Percentiles rank a stretch among this genome's conserved stretches.
Evolutionary conservation across 495 filamentous ascomycete species (phyloP).

Genomic region (Pseudoneurospora amorphoporcata): DNA sequence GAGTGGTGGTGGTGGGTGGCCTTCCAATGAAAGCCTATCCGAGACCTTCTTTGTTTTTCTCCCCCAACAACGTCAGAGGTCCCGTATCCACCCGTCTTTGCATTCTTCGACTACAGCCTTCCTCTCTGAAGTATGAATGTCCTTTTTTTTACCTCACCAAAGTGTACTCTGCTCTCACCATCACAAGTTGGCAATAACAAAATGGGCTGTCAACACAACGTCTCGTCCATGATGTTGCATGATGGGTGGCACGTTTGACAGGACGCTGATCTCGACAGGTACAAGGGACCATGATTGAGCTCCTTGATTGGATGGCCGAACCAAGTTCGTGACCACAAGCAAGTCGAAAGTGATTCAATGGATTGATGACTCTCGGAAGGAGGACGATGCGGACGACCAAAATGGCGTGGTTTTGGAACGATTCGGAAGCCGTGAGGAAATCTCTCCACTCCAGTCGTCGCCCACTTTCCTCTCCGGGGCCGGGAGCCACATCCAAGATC

Average conservation of each 20-base stretch:
- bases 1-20: not conserved
- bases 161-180: not conserved
- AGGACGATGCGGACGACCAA: not conserved
- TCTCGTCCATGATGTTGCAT: not conserved
- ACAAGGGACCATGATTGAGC: not conserved
- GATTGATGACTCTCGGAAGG: slow-evolving; percentile 1
- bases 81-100: not conserved
- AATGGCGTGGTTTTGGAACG: not conserved
- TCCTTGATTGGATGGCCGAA: not conserved
- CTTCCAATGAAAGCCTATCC: not conserved
- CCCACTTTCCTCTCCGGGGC: not conserved
- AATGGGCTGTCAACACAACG: not conserved
- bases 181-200: not conserved
- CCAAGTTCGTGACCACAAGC: not conserved
- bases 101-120: not conserved
- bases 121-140: not conserved
- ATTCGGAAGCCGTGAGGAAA: not conserved
- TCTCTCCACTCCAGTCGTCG: not conserved
- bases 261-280: not conserved
- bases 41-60: not conserved
- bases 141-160: not conserved
- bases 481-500: not conserved
- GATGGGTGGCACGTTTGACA: not conserved
- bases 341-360: slow-evolving; percentile 1
- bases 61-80: not conserved